These are phyloP conservation scores for Nelumbo lutea DNA, from an alignment of 164 flowering plant genomes.

Conservation along the genomic window DNA sequence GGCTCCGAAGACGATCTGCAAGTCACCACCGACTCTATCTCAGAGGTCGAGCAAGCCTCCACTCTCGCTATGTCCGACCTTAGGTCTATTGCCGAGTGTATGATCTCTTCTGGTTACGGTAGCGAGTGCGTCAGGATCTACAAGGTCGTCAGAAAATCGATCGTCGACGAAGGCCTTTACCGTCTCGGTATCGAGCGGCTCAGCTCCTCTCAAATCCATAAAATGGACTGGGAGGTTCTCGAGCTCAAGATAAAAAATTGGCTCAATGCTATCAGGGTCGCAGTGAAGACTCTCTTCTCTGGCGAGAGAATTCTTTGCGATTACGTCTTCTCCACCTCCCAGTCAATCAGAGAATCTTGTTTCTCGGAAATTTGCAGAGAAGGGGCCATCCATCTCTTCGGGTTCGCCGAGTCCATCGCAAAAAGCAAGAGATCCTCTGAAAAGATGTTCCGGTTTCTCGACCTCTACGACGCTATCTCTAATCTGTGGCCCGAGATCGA, in stretches of 20 bases:
- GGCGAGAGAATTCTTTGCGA: slow-evolving; percentile 70
- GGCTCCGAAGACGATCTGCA: slow-evolving; percentile 27
- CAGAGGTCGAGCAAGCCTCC: slow-evolving; percentile 32
- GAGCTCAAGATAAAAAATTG: slow-evolving; percentile 52
- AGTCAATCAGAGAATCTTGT: slow-evolving; percentile 39
- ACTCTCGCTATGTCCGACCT: slow-evolving; percentile 46
- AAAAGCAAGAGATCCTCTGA: slow-evolving; percentile 54
- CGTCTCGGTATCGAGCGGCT: slow-evolving; percentile 42
- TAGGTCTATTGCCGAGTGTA: slow-evolving; percentile 61
- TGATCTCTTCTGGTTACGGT: slow-evolving; percentile 67
- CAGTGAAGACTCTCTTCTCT: slow-evolving; percentile 48
- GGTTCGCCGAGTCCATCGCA: slow-evolving; percentile 47
- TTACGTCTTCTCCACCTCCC: slow-evolving; percentile 51
- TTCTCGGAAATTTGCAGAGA: slow-evolving; percentile 44
- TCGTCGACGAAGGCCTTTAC: slow-evolving; percentile 62
- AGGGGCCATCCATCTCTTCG: slow-evolving; percentile 35
- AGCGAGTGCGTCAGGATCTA: slow-evolving; percentile 68
- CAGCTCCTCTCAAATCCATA: slow-evolving; percentile 32
- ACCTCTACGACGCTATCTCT: slow-evolving; percentile 51
- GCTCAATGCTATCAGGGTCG: slow-evolving; percentile 42
- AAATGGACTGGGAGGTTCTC: slow-evolving; percentile 56
- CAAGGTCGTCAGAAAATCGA: slow-evolving; percentile 48
- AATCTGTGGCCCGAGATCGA: slow-evolving; percentile 55
- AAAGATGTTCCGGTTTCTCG: slow-evolving; percentile 52
- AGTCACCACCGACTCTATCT: slow-evolving; percentile 15